These are phyloP conservation scores for Jimgerdemannia lactiflua DNA, from an alignment of 192 early-diverging fungal genomes.

Conservation along the genomic window DNA sequence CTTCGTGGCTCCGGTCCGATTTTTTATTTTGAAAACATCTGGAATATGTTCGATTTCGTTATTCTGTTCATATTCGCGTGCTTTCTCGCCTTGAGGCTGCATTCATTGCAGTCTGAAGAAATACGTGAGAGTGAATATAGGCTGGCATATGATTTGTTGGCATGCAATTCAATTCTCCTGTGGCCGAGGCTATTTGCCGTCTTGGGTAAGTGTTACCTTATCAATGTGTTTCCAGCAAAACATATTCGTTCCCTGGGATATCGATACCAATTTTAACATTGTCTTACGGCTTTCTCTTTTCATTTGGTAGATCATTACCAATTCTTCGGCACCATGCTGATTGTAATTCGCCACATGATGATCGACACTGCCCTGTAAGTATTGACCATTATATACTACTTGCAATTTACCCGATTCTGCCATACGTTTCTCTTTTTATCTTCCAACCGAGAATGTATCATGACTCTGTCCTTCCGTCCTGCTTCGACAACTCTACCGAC, in stretches of 20 bases:
- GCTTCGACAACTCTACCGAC: too few relatives aligned
- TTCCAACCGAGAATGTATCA: too few relatives aligned
- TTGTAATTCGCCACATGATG: constrained; percentile 40
- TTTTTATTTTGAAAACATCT: constrained; percentile 41
- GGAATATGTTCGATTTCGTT: constrained; percentile 41
- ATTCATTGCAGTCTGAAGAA: constrained; percentile 16
- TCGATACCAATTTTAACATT: too few relatives aligned
- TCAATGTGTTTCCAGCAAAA: too few relatives aligned
- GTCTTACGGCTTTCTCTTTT: not conserved
- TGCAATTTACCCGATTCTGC: too few relatives aligned
- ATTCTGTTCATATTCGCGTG: constrained; percentile 33
- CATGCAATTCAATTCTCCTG: constrained; percentile 34
- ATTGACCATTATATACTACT: not conserved
- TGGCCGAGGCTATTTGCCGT: constrained; percentile 41
- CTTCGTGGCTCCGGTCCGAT: constrained; percentile 34
- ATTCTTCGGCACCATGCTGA: constrained; percentile 41
- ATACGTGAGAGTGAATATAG: constrained; percentile 3
- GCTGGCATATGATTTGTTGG: constrained; percentile 36
- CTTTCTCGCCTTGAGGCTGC: constrained; percentile 26
- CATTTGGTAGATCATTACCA: constrained; percentile 21
- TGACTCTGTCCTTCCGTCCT: not conserved
- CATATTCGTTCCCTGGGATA: too few relatives aligned
- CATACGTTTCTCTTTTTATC: too few relatives aligned
- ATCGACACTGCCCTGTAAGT: constrained; percentile 30
- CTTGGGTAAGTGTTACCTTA: constrained; percentile 11